phyloP scores from a whole-genome alignment of 306 rosid genomes.

The Hippophae gyantsensis region DNA sequence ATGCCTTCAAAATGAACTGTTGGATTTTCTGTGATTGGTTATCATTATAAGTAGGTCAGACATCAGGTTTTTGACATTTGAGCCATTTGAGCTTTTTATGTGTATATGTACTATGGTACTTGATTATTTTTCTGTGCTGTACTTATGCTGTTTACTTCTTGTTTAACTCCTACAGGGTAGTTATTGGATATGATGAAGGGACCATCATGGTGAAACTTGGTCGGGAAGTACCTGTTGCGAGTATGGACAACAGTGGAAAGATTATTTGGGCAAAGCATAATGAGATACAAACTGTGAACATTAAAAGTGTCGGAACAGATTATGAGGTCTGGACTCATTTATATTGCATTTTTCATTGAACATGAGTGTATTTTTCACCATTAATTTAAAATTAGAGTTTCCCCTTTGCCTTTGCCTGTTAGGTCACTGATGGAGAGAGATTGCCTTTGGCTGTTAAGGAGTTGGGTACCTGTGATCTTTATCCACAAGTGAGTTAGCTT shows the following conservation, averaged over 20 bases:
- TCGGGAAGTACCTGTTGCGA: constrained; percentile 95
- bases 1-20: too few species aligned
- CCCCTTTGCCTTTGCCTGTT: constrained; percentile 18
- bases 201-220: constrained; percentile 99
- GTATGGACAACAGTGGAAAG: constrained; percentile 98
- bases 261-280: constrained; percentile 97
- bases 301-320: constrained; percentile 91
- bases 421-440: constrained; percentile 98
- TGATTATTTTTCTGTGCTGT: background rate
- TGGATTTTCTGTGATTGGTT: too few species aligned
- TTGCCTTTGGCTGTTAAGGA: constrained; percentile 93
- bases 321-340: constrained; percentile 52
- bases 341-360: background rate
- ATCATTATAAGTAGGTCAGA: too few species aligned
- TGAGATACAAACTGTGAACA: constrained; percentile 94
- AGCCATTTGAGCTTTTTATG: too few species aligned
- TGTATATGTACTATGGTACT: too few species aligned
- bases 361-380: constrained; percentile 11
- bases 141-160: constrained; percentile 1
- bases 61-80: too few species aligned
- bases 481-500: constrained; percentile 70
- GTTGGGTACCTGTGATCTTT: constrained; percentile 96
- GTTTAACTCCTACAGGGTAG: constrained; percentile 54
- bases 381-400: constrained; percentile 11
- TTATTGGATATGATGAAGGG: constrained; percentile 98